Evolutionary conservation across 1,284 basidiomycete species (phyloP).

Genomic region (Leccinum solheimii): DNA sequence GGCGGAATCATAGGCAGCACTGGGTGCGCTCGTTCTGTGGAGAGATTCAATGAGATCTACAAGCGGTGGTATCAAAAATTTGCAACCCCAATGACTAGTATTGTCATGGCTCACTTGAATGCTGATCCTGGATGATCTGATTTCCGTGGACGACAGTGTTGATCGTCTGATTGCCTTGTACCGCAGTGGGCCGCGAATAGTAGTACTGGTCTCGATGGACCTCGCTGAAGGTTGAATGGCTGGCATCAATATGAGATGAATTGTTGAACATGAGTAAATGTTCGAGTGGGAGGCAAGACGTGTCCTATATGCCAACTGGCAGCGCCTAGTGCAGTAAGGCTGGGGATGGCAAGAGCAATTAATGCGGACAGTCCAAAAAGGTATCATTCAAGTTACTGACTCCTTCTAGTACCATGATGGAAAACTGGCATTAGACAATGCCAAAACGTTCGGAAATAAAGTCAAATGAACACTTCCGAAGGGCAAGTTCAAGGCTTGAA

Average conservation of each 20-base stretch:
- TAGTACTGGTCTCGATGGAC: slow-evolving; percentile 24
- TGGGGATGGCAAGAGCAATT: no score
- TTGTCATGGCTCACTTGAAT: slow-evolving; percentile 11
- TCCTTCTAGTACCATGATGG: no score
- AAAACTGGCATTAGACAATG: no score
- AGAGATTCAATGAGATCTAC: slow-evolving; percentile 9
- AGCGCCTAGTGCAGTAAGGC: no score
- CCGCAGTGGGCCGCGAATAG: slow-evolving; percentile 7
- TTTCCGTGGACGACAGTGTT: no score
- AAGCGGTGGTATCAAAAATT: background rate
- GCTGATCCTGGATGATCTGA: slow-evolving; percentile 4
- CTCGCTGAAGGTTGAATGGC: slow-evolving; percentile 27
- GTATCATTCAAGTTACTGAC: no score
- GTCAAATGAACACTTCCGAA: no score
- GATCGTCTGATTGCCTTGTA: slow-evolving; percentile 17
- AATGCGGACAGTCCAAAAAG: no score
- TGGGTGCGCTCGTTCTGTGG: slow-evolving; percentile 9
- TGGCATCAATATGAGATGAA: slow-evolving; percentile 23
- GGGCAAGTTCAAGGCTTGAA: no score
- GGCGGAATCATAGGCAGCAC: slow-evolving; percentile 23
- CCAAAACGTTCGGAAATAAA: no score
- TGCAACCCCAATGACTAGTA: slow-evolving; percentile 1
- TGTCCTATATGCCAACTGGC: no score
- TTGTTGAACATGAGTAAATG: slow-evolving; percentile 26
- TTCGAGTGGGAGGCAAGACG: no score